Base-by-base conservation (phyloP, 2,329 filamentous ascomycete genomes). In the Zopfia rhizophila region DNA sequence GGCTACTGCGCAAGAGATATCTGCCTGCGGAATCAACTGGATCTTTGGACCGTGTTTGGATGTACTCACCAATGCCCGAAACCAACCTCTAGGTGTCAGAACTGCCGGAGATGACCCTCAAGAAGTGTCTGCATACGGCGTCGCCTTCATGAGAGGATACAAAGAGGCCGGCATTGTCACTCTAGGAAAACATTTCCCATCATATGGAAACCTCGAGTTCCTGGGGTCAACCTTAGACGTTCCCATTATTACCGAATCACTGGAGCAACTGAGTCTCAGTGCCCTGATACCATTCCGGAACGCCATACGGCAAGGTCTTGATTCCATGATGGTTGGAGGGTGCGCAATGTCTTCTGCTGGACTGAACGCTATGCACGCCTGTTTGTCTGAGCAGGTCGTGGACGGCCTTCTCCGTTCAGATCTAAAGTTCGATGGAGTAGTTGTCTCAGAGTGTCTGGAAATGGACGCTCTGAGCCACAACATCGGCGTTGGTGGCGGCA, bases 401-500 rank as follows among this genome's bases (percentile, higher is more conserved):
- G 90, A 96, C 63, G 91, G 94, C 47, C 75, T 97, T 16, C 78
- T 97, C 3, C 84, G 93, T n/a, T 88, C 88, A 48, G 91, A 97
- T 56, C 82, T 97, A 17, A 88, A 89, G 2, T 97, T 97, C 61
- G 84, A 90, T 37, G 93, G 93, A 1, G 92, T 97, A 2, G 91
- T 94, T 17, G 91, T 97, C 37, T 97, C 92, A 0, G 93, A 97
- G 66, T 97, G 93, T 57, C 76, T 97, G 6, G 93, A 97, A 69
- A 97, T 97, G 93, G 92, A 97, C 65, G 91, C 92, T 0, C 81
- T 97, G 7, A 94, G 91, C 55, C 90, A 96, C 65, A 95, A 97
- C 61, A 94, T 97, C 37, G 93, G 93, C n/a, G 91, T 99, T 13
- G 91, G 93, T 58, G 93, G 94, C 28, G 94, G 94, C 10, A 96